Conservation (phyloP, 345 rosid species). For the Salix suchowensis region DNA sequence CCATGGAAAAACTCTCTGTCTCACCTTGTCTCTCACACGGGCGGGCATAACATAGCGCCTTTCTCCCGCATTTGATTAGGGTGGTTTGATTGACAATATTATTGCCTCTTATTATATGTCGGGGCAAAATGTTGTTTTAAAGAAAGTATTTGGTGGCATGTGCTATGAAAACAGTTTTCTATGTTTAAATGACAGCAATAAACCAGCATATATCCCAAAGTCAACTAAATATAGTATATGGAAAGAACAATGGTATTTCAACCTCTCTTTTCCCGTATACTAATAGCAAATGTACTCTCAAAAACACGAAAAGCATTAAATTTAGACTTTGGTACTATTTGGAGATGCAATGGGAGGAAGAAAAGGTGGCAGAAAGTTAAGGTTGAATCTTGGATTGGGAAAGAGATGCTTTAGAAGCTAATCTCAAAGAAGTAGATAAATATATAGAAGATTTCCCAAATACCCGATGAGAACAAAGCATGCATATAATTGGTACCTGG, state of each 20-base stretch:
- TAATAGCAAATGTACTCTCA: no score
- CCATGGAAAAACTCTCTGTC: not conserved
- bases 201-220: not conserved
- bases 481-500: conserved; percentile 48
- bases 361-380: not conserved
- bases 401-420: not conserved
- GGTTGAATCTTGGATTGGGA: not conserved
- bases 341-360: not conserved
- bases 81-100: not conserved
- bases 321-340: not conserved
- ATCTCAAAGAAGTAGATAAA: not conserved
- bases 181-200: not conserved
- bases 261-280: no score
- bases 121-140: not conserved
- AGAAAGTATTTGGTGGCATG: not conserved
- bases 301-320: no score
- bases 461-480: not conserved
- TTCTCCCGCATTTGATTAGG: not conserved
- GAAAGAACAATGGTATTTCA: not conserved
- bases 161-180: not conserved
- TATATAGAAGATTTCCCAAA: not conserved
- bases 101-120: not conserved
- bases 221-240: not conserved
- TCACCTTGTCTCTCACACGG: not conserved
- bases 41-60: not conserved